Evolutionary conservation across 495 filamentous ascomycete genomes (phyloP), one percentile per base, ranked within the genome.

Genomic region (Amorphotheca resinae): DNA sequence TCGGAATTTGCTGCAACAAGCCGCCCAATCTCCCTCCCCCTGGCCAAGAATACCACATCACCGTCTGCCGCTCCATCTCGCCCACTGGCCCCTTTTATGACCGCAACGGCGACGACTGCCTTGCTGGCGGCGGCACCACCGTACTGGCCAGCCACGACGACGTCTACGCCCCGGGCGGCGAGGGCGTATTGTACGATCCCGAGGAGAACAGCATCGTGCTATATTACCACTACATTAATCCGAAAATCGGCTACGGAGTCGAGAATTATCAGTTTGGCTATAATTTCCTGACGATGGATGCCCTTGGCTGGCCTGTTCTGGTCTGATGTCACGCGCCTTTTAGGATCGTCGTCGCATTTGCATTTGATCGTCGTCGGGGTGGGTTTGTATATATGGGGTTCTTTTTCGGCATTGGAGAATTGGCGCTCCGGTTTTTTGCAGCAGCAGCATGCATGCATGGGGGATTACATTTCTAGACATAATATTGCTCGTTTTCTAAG

Each of bases 141-240:
- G 66, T 85, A 5, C 65, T 85, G 0, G 65, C 65, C n/a, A 71
- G 64, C 9, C 77, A 84, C 43, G 74, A 62, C 4, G 68, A 66
- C 40, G 70, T 81, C 4, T 87, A 83, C 51, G 82, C 70, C 2
- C 80, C 82, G 4, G 82, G 82, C 30, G 82, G 82, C 15, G 76
- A 81, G 69, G 63, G 59, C 15, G 65, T 70, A 1, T 62, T 62
- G 12, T 34, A 33, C 22, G 30, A 63, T 28, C 25, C 25, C 5
- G 44, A 6, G 48, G 63, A 0, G 67, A 68, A 1, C 56, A 28
- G 25, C 25, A 28, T 73, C 22, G 66, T 85, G 11, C 65, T 85
- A 12, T 85, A 85, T 54, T 85, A 86, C 50, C 79, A 84, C 51
- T 84, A 84, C 30, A 58, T 60, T 5, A 68, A 86, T 51, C 82